Evolutionary conservation across 352 stramenopile genomes (phyloP).

Genomic region (Globisporangium abappressorium): DNA sequence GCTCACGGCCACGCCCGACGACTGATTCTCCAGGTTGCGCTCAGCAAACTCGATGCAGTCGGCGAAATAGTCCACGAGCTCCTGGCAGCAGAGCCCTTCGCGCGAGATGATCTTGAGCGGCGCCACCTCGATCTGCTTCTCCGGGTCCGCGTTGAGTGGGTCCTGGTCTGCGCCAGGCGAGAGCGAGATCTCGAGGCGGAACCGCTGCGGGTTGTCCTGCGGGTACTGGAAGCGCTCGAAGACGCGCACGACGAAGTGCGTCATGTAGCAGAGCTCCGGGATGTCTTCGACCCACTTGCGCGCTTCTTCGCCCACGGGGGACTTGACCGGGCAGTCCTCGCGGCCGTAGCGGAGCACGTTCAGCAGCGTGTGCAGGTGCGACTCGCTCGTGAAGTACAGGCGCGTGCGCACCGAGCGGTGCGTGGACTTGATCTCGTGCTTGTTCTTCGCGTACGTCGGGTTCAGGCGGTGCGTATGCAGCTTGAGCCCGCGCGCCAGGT

Average conservation of each 20-base stretch:
- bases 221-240: constrained; percentile 93
- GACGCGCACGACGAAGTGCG: constrained; percentile 98
- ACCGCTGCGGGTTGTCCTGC: constrained; percentile 65
- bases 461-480: constrained; percentile 82
- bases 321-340: constrained; percentile 51
- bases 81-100: constrained; percentile 78
- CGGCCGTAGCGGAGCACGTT: constrained; percentile 95
- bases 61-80: constrained; percentile 81
- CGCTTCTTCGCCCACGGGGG: constrained; percentile 64
- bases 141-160: constrained; percentile 50
- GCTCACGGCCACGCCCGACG: constrained; percentile 23
- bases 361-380: constrained; percentile 97
- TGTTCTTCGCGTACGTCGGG: constrained; percentile 79
- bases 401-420: constrained; percentile 96
- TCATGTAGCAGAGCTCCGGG: constrained; percentile 98
- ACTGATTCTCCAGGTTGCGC: constrained; percentile 43
- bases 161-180: constrained; percentile 77
- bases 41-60: constrained; percentile 76
- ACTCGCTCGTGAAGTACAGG: constrained; percentile 99
- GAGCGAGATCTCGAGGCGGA: constrained; percentile 84
- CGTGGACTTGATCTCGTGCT: constrained; percentile 87
- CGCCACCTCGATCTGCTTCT: constrained; percentile 66
- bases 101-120: constrained; percentile 82
- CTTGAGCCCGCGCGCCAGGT: constrained; percentile 68
- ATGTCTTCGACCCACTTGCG: constrained; percentile 89